These are phyloP conservation scores for Hydnum rufescens DNA, from an alignment of 768 basidiomycete genomes.

Conservation along the genomic window DNA sequence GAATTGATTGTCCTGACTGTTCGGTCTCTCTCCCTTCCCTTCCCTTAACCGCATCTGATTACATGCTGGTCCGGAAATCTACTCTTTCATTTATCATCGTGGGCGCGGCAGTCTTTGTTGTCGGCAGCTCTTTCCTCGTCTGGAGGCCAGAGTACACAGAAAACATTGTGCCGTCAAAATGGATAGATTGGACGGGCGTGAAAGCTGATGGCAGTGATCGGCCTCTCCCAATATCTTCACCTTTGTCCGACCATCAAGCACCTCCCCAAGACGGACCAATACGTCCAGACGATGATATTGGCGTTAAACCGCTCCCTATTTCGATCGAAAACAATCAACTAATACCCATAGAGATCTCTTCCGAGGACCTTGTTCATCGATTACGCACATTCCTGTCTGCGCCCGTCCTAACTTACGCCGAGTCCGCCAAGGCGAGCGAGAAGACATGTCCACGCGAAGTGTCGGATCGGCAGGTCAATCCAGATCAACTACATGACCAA, in stretches of 20 bases:
- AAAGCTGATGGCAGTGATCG: neutral
- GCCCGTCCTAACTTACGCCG: constrained; percentile 14
- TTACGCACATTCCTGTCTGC: constrained; percentile 16
- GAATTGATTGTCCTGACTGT: no score
- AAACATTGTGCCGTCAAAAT: neutral
- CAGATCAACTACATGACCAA: constrained; percentile 19
- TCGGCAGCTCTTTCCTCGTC: constrained; percentile 1
- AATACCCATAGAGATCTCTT: neutral
- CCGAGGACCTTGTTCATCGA: neutral
- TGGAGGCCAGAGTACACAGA: neutral
- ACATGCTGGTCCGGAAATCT: constrained; percentile 10
- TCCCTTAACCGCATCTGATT: no score
- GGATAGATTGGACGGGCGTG: constrained; percentile 4
- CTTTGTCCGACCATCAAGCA: neutral
- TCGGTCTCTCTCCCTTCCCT: no score
- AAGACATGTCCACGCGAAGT: constrained; percentile 16
- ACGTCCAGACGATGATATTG: neutral
- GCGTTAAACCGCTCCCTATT: neutral
- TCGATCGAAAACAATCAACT: neutral
- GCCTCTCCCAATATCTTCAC: constrained; percentile 1
- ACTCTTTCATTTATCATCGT: constrained; percentile 6
- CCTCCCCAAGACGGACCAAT: neutral
- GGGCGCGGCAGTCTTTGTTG: neutral
- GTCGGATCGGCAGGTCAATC: constrained; percentile 18
- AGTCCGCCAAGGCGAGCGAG: constrained; percentile 12